Percentiles rank a stretch among this genome's conserved stretches.
Evolutionary conservation across 192 early-diverging fungal genomes (phyloP).

Genomic region (Gonapodya prolifera): DNA sequence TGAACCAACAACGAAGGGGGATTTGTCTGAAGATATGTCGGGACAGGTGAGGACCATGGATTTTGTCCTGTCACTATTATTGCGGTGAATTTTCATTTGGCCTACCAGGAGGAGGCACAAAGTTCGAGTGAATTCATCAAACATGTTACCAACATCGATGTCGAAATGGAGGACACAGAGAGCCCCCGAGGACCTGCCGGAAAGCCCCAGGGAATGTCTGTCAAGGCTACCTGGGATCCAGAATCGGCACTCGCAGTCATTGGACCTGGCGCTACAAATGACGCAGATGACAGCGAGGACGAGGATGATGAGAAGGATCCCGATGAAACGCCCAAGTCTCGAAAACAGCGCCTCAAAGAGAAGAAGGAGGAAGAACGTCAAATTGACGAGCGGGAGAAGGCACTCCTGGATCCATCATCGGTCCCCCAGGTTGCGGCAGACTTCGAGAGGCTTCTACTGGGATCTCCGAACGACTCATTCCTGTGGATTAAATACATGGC

Average conservation of each 20-base stretch:
- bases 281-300: conserved; percentile 27
- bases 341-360: conserved; percentile 44
- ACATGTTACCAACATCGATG: background rate
- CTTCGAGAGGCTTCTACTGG: conserved; percentile 85
- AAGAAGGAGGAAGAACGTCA: conserved; percentile 36
- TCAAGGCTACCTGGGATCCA: background rate
- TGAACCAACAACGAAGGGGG: background rate
- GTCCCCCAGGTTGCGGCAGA: conserved; percentile 66
- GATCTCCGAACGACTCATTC: conserved; percentile 91
- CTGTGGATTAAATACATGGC: conserved; percentile 99
- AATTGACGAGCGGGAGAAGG: conserved; percentile 21
- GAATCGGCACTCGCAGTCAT: background rate
- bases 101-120: background rate
- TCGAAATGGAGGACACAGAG: background rate
- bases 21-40: too few species aligned
- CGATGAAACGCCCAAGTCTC: conserved; percentile 22
- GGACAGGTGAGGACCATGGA: too few species aligned
- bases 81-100: background rate
- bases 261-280: background rate
- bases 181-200: background rate
- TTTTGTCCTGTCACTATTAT: background rate
- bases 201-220: background rate
- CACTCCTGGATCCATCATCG: conserved; percentile 21
- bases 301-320: conserved; percentile 22
- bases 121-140: background rate